Percentiles rank a stretch among this genome's conserved stretches.
Conservation (phyloP, 2,329 filamentous ascomycete species). For the Trichoderma atrobrunneum region DNA sequence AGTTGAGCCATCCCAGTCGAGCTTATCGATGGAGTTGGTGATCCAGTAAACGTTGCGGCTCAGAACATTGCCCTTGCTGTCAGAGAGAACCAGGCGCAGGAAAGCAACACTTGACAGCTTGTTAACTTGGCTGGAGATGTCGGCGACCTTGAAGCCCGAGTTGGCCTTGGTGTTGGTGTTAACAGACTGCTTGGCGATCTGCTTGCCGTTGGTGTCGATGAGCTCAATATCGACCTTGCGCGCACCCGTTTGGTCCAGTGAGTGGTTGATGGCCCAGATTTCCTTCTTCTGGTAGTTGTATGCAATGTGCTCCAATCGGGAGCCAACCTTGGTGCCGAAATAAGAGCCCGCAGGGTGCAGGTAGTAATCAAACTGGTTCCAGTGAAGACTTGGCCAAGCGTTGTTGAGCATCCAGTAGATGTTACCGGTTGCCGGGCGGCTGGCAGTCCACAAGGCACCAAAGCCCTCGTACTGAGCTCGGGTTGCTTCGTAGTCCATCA, state of each 20-base stretch:
- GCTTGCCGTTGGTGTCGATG: constrained; percentile 46
- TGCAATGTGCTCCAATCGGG: constrained; percentile 50
- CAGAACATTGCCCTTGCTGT: constrained; percentile 34
- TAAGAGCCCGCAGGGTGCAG: constrained; percentile 56
- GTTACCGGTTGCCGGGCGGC: constrained; percentile 54
- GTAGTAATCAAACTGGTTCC: constrained; percentile 65
- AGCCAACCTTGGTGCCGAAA: constrained; percentile 55
- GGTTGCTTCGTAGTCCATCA: constrained; percentile 64
- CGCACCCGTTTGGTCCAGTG: constrained; percentile 36
- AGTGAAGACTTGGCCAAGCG: constrained; percentile 64
- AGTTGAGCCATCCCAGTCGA: constrained; percentile 55
- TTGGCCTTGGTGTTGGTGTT: constrained; percentile 43
- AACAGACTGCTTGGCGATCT: constrained; percentile 35
- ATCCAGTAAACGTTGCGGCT: constrained; percentile 63
- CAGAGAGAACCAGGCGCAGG: constrained; percentile 47
- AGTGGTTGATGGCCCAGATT: constrained; percentile 56
- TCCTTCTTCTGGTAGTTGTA: constrained; percentile 50
- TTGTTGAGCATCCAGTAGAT: constrained; percentile 69
- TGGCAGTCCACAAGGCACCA: constrained; percentile 47
- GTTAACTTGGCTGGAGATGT: constrained; percentile 24
- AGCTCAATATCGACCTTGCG: constrained; percentile 49
- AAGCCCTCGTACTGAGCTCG: constrained; percentile 58
- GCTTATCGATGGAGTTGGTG: constrained; percentile 41
- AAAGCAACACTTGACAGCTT: constrained; percentile 45
- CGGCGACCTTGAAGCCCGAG: constrained; percentile 33